These are phyloP conservation scores for Dalbergia oliveri DNA, from an alignment of 306 rosid species.

Conservation along the genomic window DNA sequence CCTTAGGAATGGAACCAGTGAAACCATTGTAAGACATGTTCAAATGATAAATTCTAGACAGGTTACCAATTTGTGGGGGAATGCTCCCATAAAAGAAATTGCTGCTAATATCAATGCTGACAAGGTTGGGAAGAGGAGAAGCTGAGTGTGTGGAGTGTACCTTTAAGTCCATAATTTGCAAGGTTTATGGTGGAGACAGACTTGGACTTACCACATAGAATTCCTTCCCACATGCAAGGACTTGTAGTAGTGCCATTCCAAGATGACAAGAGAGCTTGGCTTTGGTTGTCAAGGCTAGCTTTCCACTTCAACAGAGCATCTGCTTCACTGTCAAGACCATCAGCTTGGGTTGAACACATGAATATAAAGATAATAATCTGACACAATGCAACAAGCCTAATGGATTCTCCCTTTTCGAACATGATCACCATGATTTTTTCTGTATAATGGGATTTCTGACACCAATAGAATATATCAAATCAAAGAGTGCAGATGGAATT, in stretches of 20 bases:
- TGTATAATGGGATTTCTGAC: background rate
- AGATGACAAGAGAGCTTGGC: background rate
- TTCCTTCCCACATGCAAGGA: background rate
- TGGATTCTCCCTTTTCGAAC: too few species aligned
- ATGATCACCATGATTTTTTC: background rate
- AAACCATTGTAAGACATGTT: background rate
- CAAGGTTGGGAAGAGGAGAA: background rate
- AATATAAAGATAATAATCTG: background rate
- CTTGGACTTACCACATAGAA: background rate
- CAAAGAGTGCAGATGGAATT: background rate
- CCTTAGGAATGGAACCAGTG: background rate
- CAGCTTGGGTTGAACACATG: background rate
- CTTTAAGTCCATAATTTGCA: background rate
- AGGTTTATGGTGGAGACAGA: background rate
- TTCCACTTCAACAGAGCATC: background rate
- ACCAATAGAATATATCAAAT: background rate
- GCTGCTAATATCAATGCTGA: background rate
- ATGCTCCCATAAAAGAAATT: background rate
- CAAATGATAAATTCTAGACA: background rate
- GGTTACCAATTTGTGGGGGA: conserved; percentile 5
- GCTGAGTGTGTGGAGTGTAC: background rate
- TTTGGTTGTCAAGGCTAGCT: background rate
- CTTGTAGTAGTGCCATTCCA: background rate
- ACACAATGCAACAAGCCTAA: background rate
- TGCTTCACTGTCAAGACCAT: background rate